Evolutionary conservation across 2,329 filamentous ascomycete species (phyloP), one percentile per base, ranked within the genome.

Genomic region (Verticillium dahliae): DNA sequence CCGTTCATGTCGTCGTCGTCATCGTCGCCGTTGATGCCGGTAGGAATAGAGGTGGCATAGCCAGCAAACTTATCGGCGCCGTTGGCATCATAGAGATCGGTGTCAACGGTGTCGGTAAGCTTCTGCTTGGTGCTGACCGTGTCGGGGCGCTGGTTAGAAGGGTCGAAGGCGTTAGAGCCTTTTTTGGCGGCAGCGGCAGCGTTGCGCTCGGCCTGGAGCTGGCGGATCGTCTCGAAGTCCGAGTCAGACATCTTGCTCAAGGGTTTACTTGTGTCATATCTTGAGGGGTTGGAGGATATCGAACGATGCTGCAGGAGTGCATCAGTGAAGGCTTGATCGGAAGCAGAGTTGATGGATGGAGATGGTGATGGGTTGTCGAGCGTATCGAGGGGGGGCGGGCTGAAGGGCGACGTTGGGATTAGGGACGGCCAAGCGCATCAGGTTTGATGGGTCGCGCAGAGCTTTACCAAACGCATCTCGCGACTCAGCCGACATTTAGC

Each of bases 191-290:
- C 86, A 70, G 90, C 85, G 70, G 85, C 83, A 75, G 90, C 89
- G 78, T 96, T 96, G 75, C 93, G 91, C 89, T 96, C 92, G 77
- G 90, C 89, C 82, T 97, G 92, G 74, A 94, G 89, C 82, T 88
- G 90, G 78, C 88, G 88, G 77, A 96, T 90, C 72, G 88, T 85
- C 73, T 95, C 91, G 78, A 96, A 95, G 77, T 96, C 92, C 77
- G 90, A 89, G 80, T 88, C 85, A 78, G 85, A 87, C 85, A 89
- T 88, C 69, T 74, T 83, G 75, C 67, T 75, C 71, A 75, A 65
- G 64, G 61, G 61, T 67, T 62, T 66, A 66, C 68, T 68, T 67
- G 70, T 73, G 71, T 78, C 76, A 77, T 77, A 65, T 65, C 61
- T 61, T 58, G 64, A 60, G 57, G 54, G 54, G 33, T 59, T 62